Conservation (phyloP, 257 asterid genomes). For the Plantago major region DNA sequence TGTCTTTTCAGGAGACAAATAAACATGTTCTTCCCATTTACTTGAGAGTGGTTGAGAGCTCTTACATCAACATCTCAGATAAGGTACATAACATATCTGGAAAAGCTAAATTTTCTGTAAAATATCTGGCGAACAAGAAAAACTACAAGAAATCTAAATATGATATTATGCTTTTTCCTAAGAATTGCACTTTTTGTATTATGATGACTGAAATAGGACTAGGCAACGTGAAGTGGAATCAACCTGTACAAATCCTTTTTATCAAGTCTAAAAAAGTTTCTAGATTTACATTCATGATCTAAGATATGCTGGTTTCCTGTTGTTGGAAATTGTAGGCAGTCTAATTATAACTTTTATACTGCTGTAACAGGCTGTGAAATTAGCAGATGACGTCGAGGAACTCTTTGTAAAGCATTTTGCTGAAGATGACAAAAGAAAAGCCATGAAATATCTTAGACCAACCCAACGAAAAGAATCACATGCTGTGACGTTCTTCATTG, state of each 20-base stretch:
- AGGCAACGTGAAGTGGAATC: conserved; percentile 34
- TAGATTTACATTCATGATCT: conserved; percentile 35
- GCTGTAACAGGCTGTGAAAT: conserved; percentile 52
- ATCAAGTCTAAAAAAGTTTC: conserved; percentile 22
- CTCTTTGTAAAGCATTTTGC: conserved; percentile 71
- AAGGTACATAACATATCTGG: conserved; percentile 49
- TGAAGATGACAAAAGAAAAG: conserved; percentile 66
- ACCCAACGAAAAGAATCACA: conserved; percentile 74
- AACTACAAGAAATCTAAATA: neutral
- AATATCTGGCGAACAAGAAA: conserved; percentile 22
- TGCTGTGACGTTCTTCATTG: conserved; percentile 69
- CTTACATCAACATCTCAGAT: conserved; percentile 89
- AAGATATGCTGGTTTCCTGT: conserved; percentile 48
- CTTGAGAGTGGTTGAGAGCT: conserved; percentile 82
- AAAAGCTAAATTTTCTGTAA: conserved; percentile 8
- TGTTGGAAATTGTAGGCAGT: neutral
- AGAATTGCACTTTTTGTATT: no score
- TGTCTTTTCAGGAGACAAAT: conserved; percentile 62
- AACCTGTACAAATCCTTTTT: conserved; percentile 22
- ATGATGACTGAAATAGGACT: conserved; percentile 11
- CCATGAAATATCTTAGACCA: conserved; percentile 90
- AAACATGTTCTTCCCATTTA: conserved; percentile 87
- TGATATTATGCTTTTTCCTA: neutral
- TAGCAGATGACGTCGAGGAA: conserved; percentile 86
- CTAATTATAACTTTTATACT: conserved; percentile 9